Base-by-base conservation (phyloP, 2,329 filamentous ascomycete species). In the Lasiodiplodia gonubiensis region DNA sequence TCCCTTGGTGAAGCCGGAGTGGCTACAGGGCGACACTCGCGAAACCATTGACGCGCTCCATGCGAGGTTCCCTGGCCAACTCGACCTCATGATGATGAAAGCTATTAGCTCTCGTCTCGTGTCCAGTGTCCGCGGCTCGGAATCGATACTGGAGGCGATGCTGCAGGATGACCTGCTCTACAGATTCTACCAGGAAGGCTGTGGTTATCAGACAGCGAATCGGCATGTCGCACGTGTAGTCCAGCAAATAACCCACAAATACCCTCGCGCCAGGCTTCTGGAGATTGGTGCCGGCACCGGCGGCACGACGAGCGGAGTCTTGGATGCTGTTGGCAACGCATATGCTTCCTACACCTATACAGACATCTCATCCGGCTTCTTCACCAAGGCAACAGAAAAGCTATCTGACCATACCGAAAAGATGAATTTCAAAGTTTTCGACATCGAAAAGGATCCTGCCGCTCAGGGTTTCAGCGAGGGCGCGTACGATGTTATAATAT, bases 401-500 rank as follows among this genome's bases (percentile, higher is more conserved):
- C 71, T 70, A 21, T 2, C 35, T 1, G 53, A 42, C 2, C 27
- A 37, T 12, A 18, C 33, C 2, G 2, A 48, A 2, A 51, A 53
- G 23, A 55, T 72, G 14, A 60, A 12, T 0, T 73, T 68, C 64
- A 70, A 42, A 16, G 55, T 59, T 6, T 14, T 59, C 2, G 37
- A 59, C 16, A 59, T 59, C 18, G 67, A 70, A 14, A 11, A 55
- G 55, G 11, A 21, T 16, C 64, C 65, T 0, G 1, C 2, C 0
- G 49, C 48, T 4, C 72, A 74, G 46, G 70, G 69, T 2, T 71
- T 70, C 39, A 48, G 39, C 8, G 35, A 39, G 16, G 39, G 27
- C 1, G 7, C 42, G 2, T 74, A 69, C 51, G 74, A 75, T 21
- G 3, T 75, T 3, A 52, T 75, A 11, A 33, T 75, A 11, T 68